These are phyloP conservation scores for Tagetes erecta DNA, from an alignment of 129 eudicot species.

Conservation along the genomic window DNA sequence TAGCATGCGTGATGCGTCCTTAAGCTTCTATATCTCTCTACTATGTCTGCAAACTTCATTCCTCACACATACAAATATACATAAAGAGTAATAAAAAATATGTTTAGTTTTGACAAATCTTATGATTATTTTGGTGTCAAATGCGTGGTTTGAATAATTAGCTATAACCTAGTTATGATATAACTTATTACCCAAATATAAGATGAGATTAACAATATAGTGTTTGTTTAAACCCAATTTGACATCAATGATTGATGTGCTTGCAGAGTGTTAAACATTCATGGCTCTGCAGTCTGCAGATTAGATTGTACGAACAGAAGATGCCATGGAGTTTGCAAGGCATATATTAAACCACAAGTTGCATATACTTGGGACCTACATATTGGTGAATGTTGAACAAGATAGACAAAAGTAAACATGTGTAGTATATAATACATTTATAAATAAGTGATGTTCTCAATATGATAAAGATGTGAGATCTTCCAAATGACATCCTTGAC, in stretches of 20 bases:
- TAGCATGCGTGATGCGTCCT: too few species aligned
- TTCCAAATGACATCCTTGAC: neutral
- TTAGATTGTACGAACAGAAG: slow-evolving; percentile 53
- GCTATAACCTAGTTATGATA: too few species aligned
- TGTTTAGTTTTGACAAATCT: too few species aligned
- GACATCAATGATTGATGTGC: neutral
- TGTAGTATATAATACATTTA: neutral
- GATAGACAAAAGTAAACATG: neutral
- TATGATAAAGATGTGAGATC: neutral
- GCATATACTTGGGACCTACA: slow-evolving; percentile 22
- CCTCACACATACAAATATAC: too few species aligned
- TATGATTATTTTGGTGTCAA: too few species aligned
- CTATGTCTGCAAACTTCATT: too few species aligned
- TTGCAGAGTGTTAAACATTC: slow-evolving; percentile 72
- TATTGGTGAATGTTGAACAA: neutral
- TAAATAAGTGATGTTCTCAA: neutral
- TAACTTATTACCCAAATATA: too few species aligned
- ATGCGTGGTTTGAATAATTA: too few species aligned
- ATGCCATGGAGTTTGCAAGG: slow-evolving; percentile 59
- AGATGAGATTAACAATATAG: too few species aligned
- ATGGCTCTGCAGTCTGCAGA: slow-evolving; percentile 70
- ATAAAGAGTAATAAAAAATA: too few species aligned
- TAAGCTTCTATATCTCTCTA: neutral
- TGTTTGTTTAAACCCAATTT: neutral
- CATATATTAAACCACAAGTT: slow-evolving; percentile 53